A percentile compares a stretch with the other conserved stretches of the same genome.
These are phyloP conservation scores for Cantharellus anzutake DNA, from an alignment of 768 basidiomycete genomes.

Conservation along the genomic window DNA sequence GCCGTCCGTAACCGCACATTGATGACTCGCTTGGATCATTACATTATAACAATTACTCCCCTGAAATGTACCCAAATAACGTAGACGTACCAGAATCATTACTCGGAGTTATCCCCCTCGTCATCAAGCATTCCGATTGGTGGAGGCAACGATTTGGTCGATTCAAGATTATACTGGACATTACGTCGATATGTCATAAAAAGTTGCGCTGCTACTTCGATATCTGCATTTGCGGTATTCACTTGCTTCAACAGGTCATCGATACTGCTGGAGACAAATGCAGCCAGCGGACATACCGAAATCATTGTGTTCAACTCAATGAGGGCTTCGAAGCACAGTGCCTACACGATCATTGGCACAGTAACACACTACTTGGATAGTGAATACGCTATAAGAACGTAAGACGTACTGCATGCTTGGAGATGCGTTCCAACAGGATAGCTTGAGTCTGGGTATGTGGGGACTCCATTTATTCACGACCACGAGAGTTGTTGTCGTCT, in stretches of 20 bases:
- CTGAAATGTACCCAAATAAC: too few species aligned
- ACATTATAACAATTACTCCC: too few species aligned
- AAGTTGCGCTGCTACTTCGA: constrained; percentile 67
- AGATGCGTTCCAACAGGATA: constrained; percentile 72
- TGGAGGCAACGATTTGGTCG: constrained; percentile 15
- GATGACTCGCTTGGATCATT: too few species aligned
- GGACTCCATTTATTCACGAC: constrained; percentile 55
- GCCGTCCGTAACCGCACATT: too few species aligned
- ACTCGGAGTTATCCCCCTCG: background rate
- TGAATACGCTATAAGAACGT: background rate
- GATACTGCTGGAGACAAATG: background rate
- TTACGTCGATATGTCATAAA: constrained; percentile 81
- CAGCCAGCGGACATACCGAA: background rate
- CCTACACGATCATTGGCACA: constrained; percentile 24
- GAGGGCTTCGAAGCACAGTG: constrained; percentile 84
- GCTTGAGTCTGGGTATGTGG: constrained; percentile 88
- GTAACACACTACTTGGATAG: background rate
- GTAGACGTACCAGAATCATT: too few species aligned
- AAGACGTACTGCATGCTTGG: constrained; percentile 64
- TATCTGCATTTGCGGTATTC: constrained; percentile 51
- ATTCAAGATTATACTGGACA: constrained; percentile 79
- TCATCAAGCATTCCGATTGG: background rate
- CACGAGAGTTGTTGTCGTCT: too few species aligned
- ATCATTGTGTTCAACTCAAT: constrained; percentile 47
- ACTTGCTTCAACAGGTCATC: constrained; percentile 28